phyloP scores from a whole-genome alignment of 2,329 filamentous ascomycete species.

The Trichophyton verrucosum region DNA sequence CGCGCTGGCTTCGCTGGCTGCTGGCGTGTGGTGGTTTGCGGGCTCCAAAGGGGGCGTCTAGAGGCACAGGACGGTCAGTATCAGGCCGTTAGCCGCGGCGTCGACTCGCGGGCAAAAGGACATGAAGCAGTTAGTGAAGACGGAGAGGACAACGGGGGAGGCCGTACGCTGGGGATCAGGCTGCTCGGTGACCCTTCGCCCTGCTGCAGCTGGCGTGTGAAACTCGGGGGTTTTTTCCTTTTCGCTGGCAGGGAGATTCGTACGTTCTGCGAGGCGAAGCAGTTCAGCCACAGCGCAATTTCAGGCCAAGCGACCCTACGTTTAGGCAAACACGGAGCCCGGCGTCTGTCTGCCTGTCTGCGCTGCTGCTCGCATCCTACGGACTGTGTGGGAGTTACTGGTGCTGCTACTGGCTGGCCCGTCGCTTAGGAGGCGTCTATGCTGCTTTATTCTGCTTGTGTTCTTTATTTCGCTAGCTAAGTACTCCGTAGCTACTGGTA shows the following conservation, averaged over 20 bases:
- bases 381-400: background rate
- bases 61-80: background rate
- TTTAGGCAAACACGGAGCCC: background rate
- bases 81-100: background rate
- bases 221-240: background rate
- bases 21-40: background rate
- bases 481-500: no score
- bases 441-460: no score
- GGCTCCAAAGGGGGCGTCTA: background rate
- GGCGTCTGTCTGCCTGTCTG: no score
- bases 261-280: constrained; percentile 6
- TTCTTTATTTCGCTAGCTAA: background rate
- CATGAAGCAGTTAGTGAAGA: no score
- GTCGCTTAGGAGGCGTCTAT: no score
- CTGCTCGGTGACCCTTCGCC: background rate
- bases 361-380: no score
- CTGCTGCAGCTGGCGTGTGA: background rate
- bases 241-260: constrained; percentile 2
- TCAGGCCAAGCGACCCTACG: background rate
- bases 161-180: background rate
- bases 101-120: no score
- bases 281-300: constrained; percentile 3
- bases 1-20: no score
- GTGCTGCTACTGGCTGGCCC: background rate
- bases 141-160: background rate